These are phyloP conservation scores for Dendrocalamus sinicus DNA, from an alignment of 176 grass and related monocot genomes.

Conservation along the genomic window DNA sequence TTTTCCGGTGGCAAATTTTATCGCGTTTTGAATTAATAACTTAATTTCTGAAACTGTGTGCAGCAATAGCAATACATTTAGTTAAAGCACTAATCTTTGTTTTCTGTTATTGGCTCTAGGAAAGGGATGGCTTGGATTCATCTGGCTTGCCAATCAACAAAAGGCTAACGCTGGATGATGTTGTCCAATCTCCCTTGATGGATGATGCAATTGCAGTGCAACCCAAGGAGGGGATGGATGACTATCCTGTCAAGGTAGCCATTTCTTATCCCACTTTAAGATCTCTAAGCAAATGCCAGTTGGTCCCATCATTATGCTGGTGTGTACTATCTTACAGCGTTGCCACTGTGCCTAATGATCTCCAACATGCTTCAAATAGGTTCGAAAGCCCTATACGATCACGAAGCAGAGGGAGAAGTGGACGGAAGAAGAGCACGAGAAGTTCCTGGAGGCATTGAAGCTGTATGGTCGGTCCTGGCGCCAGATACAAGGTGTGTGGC, in stretches of 20 bases:
- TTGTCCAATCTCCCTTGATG: background rate
- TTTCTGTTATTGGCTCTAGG: conserved; percentile 29
- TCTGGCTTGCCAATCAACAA: background rate
- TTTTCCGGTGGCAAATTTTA: background rate
- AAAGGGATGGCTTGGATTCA: conserved; percentile 34
- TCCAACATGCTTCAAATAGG: conserved; percentile 34
- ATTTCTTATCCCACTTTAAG: conserved; percentile 23
- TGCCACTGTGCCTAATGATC: background rate
- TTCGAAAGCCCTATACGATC: conserved; percentile 86
- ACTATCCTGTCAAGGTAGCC: conserved; percentile 57
- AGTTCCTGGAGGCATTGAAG: conserved; percentile 85
- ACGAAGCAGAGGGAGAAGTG: conserved; percentile 93
- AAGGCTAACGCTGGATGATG: conserved; percentile 17
- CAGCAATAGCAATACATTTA: background rate
- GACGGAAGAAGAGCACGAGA: conserved; percentile 86
- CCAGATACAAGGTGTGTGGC: conserved; percentile 76
- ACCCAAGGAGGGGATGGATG: conserved; percentile 52
- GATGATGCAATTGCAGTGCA: conserved; percentile 27
- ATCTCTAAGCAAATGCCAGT: background rate
- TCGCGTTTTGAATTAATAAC: background rate
- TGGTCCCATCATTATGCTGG: background rate
- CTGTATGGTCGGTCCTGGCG: conserved; percentile 87
- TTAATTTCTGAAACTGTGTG: background rate
- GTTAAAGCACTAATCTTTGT: background rate
- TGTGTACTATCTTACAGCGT: background rate